Evolutionary conservation across 768 basidiomycete species (phyloP).

Genomic region (Lenzites betulinus): DNA sequence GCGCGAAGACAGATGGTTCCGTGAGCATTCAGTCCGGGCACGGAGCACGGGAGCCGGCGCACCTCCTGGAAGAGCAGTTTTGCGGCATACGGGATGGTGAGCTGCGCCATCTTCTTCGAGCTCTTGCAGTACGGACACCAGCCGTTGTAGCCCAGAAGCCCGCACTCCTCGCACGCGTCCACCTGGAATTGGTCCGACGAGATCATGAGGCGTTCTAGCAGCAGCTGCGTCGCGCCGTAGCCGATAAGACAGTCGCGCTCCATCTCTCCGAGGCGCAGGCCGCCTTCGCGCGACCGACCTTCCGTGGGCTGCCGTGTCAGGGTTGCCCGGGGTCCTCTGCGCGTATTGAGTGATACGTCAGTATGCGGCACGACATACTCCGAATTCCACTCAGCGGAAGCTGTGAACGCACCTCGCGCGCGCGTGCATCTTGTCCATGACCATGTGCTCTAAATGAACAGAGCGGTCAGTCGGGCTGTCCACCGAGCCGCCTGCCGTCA

Average conservation of each 20-base stretch:
- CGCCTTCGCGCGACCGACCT: constrained; percentile 96
- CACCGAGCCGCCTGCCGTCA: neutral
- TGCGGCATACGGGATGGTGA: constrained; percentile 96
- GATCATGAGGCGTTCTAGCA: constrained; percentile 98
- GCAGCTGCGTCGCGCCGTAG: constrained; percentile 95
- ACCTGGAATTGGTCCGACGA: constrained; percentile 98
- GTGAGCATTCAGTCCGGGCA: constrained; percentile 2
- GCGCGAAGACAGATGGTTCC: neutral
- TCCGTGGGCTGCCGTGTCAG: constrained; percentile 98
- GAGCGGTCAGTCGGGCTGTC: too few species aligned
- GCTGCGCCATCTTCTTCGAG: constrained; percentile 92
- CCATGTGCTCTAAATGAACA: constrained; percentile 81
- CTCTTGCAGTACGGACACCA: constrained; percentile 99
- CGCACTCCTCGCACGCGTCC: constrained; percentile 93
- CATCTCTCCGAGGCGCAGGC: constrained; percentile 97
- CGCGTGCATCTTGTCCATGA: constrained; percentile 99
- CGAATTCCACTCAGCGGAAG: neutral
- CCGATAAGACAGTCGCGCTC: constrained; percentile 98
- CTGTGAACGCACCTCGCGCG: constrained; percentile 72
- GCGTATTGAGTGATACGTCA: constrained; percentile 2
- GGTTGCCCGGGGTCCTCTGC: constrained; percentile 91
- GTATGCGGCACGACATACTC: neutral
- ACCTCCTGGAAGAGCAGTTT: constrained; percentile 93
- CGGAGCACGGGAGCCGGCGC: constrained; percentile 21
- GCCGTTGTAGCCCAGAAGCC: constrained; percentile 90